These are phyloP conservation scores for Paraglomus occultum DNA, from an alignment of 192 early-diverging fungal genomes.

Conservation along the genomic window DNA sequence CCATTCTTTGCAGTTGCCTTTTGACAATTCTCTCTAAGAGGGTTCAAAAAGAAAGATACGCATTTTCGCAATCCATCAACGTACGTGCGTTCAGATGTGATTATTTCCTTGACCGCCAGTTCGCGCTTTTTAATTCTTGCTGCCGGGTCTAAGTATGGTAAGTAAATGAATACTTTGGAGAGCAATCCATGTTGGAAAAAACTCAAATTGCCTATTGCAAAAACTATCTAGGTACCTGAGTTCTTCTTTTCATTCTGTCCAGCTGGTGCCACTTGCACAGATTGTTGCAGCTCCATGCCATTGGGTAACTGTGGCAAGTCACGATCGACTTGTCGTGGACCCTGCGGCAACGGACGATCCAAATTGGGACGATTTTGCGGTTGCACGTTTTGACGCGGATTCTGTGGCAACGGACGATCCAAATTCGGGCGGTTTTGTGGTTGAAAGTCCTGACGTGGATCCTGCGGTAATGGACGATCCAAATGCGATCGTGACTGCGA, in stretches of 20 bases:
- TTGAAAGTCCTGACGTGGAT: too few relatives aligned
- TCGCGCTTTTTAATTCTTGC: slow-evolving; percentile 21
- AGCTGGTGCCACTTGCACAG: too few relatives aligned
- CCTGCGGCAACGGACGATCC: too few relatives aligned
- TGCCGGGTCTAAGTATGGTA: background rate
- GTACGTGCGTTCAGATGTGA: slow-evolving; percentile 85
- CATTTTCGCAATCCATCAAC: slow-evolving; percentile 76
- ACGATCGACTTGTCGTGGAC: too few relatives aligned
- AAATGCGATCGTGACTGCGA: too few relatives aligned
- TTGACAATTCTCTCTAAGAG: slow-evolving; percentile 43
- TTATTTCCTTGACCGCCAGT: slow-evolving; percentile 63
- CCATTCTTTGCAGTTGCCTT: slow-evolving; percentile 2
- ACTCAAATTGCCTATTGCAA: background rate
- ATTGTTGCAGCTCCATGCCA: too few relatives aligned
- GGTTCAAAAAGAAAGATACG: slow-evolving; percentile 49
- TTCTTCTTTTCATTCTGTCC: background rate
- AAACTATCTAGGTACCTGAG: background rate
- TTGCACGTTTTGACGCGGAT: too few relatives aligned
- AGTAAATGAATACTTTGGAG: background rate
- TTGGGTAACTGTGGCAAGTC: too few relatives aligned
- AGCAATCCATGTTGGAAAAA: background rate
- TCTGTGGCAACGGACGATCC: too few relatives aligned
- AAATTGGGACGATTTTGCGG: too few relatives aligned
- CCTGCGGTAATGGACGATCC: too few relatives aligned
- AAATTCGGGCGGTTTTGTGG: too few relatives aligned